These are phyloP conservation scores for Paratinospora sagittata DNA, from an alignment of 164 flowering plant species.

Conservation along the genomic window DNA sequence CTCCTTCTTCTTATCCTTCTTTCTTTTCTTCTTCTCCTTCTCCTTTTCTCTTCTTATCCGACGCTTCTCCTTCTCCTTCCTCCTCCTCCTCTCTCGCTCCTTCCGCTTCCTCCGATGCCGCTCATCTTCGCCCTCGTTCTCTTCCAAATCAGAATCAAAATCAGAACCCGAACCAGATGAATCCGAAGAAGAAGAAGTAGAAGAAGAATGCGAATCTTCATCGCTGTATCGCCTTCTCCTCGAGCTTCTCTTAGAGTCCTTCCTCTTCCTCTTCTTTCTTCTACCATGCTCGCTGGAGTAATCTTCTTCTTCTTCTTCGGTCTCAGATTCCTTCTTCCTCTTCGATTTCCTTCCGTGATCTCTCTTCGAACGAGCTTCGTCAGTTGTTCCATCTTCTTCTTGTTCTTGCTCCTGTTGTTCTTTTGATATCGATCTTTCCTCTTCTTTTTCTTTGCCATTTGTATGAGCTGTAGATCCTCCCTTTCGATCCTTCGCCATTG, in stretches of 20 bases:
- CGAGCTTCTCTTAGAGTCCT: constrained; percentile 14
- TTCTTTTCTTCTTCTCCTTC: constrained; percentile 20
- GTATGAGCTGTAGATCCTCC: constrained; percentile 19
- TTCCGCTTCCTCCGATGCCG: constrained; percentile 21
- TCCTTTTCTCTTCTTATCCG: constrained; percentile 15
- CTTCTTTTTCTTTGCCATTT: constrained; percentile 14
- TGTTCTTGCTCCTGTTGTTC: constrained; percentile 11
- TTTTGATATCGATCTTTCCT: no score
- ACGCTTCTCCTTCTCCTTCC: constrained; percentile 14
- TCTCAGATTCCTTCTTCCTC: constrained; percentile 17
- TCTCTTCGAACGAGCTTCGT: constrained; percentile 15
- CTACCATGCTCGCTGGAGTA: constrained; percentile 6
- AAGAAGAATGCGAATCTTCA: constrained; percentile 6
- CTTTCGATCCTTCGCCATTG: constrained; percentile 37
- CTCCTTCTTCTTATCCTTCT: constrained; percentile 18
- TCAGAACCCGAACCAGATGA: constrained; percentile 14
- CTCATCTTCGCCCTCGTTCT: constrained; percentile 17
- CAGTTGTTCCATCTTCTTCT: constrained; percentile 12
- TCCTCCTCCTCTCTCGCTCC: constrained; percentile 19
- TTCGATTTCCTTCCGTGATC: constrained; percentile 22
- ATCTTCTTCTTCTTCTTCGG: constrained; percentile 7
- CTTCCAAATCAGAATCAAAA: constrained; percentile 18
- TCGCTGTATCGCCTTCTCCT: constrained; percentile 13
- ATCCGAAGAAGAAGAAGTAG: constrained; percentile 11
- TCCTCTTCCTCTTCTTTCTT: constrained; percentile 5